Base-by-base conservation (phyloP, 371 early-diverging fungal genomes). In the Mortierella sp. region DNA sequence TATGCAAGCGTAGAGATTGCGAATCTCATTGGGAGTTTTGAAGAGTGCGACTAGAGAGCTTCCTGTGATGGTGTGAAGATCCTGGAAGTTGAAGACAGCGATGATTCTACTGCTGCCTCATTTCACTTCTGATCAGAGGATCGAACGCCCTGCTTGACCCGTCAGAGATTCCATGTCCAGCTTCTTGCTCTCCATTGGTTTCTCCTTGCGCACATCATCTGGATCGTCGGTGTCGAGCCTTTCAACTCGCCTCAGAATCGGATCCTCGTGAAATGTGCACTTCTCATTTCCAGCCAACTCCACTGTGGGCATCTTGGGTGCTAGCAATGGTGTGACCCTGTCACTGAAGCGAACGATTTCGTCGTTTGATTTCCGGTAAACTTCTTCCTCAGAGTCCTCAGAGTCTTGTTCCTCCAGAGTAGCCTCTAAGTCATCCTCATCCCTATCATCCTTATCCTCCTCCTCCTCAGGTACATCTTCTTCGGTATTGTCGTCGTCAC, bases 1-100 rank as follows among this genome's bases (percentile, higher is more conserved):
- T 96, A 67, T 1, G 90, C 91, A 67, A 17, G 82, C 81, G 67
- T 95, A 94, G 1, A 87, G 60, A 12, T 86, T 86, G 47, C 92
- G 86, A 7, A 96, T 80, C 60, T 90, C 91, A 43, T 82, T 80
- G 7, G 89, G 84, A 55, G n/a, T 88, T 90, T 13, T 84, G 70
- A 51, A 85, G 76, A 1, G 80, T 81, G 39, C 92, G 83, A 56
- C 88, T 88, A 37, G 92, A 82, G 60, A 81, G 81, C 61, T 3
- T 66, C 78, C 72, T 92, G 92, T 41, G 89, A 53, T 16, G 84
- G 84, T 0, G 88, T 82, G 22, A 89, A 84, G 10, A 63, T 19
- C 39, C 61, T 57, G 17, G 76, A 57, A 31, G 62, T 62, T 47
- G 31, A 10, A 1, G 58, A 52, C 37, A 57, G 34, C 19, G 58